Base-by-base conservation (phyloP, 2,329 filamentous ascomycete species). In the Aureobasidium lini region DNA sequence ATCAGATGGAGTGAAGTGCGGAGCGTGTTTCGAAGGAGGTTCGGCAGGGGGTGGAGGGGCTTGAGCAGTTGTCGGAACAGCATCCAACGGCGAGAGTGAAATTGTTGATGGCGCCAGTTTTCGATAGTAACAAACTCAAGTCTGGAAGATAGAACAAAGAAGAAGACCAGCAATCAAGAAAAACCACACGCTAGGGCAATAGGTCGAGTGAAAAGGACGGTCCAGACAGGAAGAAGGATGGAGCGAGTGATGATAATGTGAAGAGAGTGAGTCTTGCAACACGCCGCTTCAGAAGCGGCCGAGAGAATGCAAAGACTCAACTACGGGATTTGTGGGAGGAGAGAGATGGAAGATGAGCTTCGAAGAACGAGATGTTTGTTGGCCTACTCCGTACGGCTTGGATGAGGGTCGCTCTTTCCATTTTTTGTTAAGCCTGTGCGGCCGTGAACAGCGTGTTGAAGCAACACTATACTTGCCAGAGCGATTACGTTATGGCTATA, bases 161-260 rank as follows among this genome's bases (percentile, higher is more conserved):
- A 56, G 6, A 11, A 37, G 32, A 47, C 11, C 31, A n/a, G 44
- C 16, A 34, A 13, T 7, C 40, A 29, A 31, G 18, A 23, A 36
- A 16, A 28, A 34, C 6, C 10, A 16, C 32, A 36, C n/a, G 13
- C 13, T 46, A 56, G 52, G 52, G 15, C n/a, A 31, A 13, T 56
- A 56, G 52, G 52, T 16, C 32, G 16, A 44, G 40, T 7, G 37
- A 18, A 15, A 23, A 18, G 13, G 16, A 44, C 16, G 42, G 23
- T 23, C 16, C 8, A 9, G 31, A 46, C n/a, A 46, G 15, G 18
- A 44, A 56, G 39, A 56, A 56, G 18, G 40, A 56, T 56, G 40
- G 28, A 56, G n/a, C 52, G 52, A 56, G 52, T 56, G 52, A 56
- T 56, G 52, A 37, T 56, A 37, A 29, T 15, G 28, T 43, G 28